Base-by-base conservation (phyloP, 192 early-diverging fungal species). In the Oehlia diaphana region DNA sequence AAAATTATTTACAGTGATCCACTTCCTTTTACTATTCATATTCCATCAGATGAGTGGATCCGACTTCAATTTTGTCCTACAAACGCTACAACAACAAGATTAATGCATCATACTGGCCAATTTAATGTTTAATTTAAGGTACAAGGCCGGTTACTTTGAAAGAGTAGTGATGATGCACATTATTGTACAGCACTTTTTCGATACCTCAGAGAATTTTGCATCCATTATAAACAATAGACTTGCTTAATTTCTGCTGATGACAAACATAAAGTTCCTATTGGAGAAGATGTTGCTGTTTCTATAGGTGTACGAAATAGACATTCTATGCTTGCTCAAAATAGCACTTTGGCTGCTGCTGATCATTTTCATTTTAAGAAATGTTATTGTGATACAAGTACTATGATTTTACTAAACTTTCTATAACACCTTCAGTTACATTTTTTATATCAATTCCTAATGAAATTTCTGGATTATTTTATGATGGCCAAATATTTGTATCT, bases 401-500 rank as follows among this genome's bases (percentile, higher is more conserved):
- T 2, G 9, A 66, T 35, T 66, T 66, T 35, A 14, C 26, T 1
- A 66, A 66, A 66, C 28, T 66, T 33, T 66, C 14, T 4, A 13
- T 31, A 66, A 66, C 10, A 35, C 31, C 64, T 12, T 66, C 64
- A 2, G 64, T 66, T 4, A 53, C 3, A 3, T 66, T 66, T 66
- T 66, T 66, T 66, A 66, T 66, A 3, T 66, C 64, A 31, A 35
- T 66, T 66, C 12, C 28, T 33, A 33, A 66, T 33, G 26, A 66
- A 14, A 66, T 66, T 66, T 66, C 26, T 3, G 64, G 12, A 66
- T 66, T 12, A 66, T 66, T 66, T 66, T 66, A 66, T 66, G 5
- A 66, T 66, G 28, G 64, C 0, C 64, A 66, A 3, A 31, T 66
- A 3, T 66, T 33, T 66, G 28, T 66, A 31, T 66, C 28, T 4